A percentile compares a stretch with the other conserved stretches of the same genome.
Evolutionary conservation across 2,329 filamentous ascomycete species (phyloP).

Genomic region (Pseudocercospora cruenta): DNA sequence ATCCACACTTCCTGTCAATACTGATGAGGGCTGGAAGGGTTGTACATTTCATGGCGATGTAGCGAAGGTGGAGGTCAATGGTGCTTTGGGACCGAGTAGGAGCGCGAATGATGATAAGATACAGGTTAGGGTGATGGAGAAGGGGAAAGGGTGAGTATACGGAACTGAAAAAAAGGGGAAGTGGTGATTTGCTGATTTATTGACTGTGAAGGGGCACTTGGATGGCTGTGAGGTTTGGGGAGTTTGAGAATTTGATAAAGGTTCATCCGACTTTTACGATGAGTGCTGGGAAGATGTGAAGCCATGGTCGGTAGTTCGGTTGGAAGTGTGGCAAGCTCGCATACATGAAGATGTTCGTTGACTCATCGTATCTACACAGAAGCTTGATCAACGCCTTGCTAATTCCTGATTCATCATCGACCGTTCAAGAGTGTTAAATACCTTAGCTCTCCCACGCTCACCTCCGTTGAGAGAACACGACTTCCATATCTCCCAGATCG

Average conservation of each 20-base stretch:
- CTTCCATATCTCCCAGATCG: slow-evolving; percentile 32
- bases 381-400: background rate
- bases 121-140: too few relatives aligned
- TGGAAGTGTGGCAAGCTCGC: too few relatives aligned
- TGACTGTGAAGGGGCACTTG: background rate
- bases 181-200: background rate
- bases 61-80: too few relatives aligned
- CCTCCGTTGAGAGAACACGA: slow-evolving; percentile 28
- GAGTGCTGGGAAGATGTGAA: background rate
- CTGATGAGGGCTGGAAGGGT: background rate
- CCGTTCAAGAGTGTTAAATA: background rate
- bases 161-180: too few relatives aligned
- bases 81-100: too few relatives aligned
- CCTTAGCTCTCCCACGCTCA: background rate
- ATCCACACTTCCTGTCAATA: background rate
- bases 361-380: background rate
- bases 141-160: too few relatives aligned
- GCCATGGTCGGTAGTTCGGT: too few relatives aligned
- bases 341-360: background rate
- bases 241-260: background rate
- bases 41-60: too few relatives aligned
- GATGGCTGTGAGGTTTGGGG: background rate
- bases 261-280: background rate
- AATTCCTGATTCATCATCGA: background rate
- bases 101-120: too few relatives aligned